Base-by-base conservation (phyloP, 192 early-diverging fungal genomes). In the Coemansia sp. region DNA sequence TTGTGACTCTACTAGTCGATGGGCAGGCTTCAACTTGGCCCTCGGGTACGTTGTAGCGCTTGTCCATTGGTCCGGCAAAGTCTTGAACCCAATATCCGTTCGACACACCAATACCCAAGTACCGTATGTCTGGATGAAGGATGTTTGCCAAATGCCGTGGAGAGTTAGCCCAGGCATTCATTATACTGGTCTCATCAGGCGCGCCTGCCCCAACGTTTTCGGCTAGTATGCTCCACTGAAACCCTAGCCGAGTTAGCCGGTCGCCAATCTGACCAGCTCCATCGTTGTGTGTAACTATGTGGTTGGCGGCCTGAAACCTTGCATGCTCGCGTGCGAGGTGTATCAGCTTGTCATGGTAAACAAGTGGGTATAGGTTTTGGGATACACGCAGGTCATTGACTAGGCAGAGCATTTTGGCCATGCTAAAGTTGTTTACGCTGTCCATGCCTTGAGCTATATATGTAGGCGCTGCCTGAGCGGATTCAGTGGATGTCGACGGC, bases 51-150 rank as follows among this genome's bases (percentile, higher is more conserved):
- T 35, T 31, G 11, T 67, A 57, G 12, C 22, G 43, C 17, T 56
- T 67, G 14, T 68, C 52, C 22, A 66, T 51, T 4, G 75, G 69
- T 10, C 66, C 51, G 2, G 72, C 78, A 60, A 81, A 71, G 41
- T 81, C 72, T 11, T 81, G 78, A 0, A 72, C 78, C 78, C 78
- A 81, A 62, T 65, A 81, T 21, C 78, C 78, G 19, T 57, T 69
- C 5, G 67, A 72, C 2, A 81, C 72, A 0, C 65, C 61, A 9
- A 59, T 68, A 25, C 79, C 73, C 60, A 81, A 54, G 59, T 57
- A 81, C 7, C 66, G 39, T 12, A 75, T 55, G 9, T 75, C 61
- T 1, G 79, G 73, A 16, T 75, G 69, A 4, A 81, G 63, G 0
- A 81, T 67, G 50, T 81, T 81, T 27, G 59, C 61, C 43, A 75